These are phyloP conservation scores for Magnaporthiopsis incrustans DNA, from an alignment of 2,329 filamentous ascomycete species.

Conservation along the genomic window DNA sequence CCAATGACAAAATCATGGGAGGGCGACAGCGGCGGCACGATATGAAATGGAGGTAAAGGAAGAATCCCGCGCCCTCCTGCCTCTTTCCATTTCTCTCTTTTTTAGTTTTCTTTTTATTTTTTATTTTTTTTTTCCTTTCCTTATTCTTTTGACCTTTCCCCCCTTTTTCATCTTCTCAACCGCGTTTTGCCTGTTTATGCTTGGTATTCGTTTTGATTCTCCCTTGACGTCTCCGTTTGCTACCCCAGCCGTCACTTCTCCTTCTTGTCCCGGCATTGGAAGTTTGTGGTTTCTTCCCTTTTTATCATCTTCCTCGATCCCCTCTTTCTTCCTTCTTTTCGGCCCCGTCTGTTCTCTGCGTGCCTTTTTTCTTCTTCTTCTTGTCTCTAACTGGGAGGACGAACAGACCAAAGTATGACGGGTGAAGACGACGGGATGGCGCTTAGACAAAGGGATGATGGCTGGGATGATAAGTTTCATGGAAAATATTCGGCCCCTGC, in stretches of 20 bases:
- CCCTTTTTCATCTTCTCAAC: conserved; percentile 8
- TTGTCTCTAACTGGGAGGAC: background rate
- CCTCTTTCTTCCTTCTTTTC: background rate
- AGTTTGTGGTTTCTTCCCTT: background rate
- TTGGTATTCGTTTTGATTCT: background rate
- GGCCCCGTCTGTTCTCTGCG: background rate
- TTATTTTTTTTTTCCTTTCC: background rate
- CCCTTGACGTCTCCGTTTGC: background rate
- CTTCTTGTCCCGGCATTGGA: background rate
- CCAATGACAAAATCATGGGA: background rate
- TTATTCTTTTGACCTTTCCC: background rate
- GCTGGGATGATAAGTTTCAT: background rate
- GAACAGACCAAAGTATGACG: background rate
- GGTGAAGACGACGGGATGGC: background rate
- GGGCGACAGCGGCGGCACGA: background rate
- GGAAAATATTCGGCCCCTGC: background rate
- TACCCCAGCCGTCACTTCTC: background rate
- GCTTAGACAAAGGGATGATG: background rate
- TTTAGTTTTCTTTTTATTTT: background rate
- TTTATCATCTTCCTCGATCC: background rate
- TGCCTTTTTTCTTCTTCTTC: background rate
- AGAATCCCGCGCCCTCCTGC: background rate
- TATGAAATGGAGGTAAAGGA: background rate
- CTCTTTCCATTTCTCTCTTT: background rate
- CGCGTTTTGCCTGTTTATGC: background rate